Evolutionary conservation across 306 rosid genomes (phyloP).

Genomic region (Citrullus colocynthis): DNA sequence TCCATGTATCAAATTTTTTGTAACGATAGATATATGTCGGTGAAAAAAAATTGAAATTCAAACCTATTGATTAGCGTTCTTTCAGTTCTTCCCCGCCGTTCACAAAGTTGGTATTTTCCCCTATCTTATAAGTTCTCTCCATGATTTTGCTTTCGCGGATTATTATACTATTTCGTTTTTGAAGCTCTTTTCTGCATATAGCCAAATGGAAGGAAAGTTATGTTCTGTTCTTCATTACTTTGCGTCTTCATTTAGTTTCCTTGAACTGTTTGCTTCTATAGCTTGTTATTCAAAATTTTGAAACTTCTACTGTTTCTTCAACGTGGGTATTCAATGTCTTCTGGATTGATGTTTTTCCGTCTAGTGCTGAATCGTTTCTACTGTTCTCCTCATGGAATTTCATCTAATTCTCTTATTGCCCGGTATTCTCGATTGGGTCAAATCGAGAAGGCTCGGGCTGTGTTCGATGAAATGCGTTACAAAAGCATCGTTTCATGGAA

Average conservation of each 20-base stretch:
- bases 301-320: background rate
- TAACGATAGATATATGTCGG: too few species aligned
- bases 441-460: slow-evolving; percentile 4
- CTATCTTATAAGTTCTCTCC: too few species aligned
- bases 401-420: slow-evolving; percentile 10
- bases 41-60: too few species aligned
- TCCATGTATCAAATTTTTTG: too few species aligned
- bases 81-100: too few species aligned
- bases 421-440: slow-evolving; percentile 8
- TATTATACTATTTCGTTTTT: background rate
- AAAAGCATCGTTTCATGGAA: slow-evolving; percentile 13
- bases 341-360: background rate
- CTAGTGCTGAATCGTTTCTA: slow-evolving; percentile 1
- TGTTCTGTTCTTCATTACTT: background rate
- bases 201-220: background rate
- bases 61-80: too few species aligned
- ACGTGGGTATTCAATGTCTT: background rate
- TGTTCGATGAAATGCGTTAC: slow-evolving; percentile 13
- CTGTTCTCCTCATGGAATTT: background rate
- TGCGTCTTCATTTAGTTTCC: background rate
- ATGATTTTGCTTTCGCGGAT: background rate
- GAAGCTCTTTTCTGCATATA: background rate
- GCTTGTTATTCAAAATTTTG: background rate
- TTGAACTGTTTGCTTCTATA: background rate
- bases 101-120: too few species aligned